Evolutionary conservation across 768 basidiomycete species (phyloP).

Genomic region (Boletus rufocinnamomeus): DNA sequence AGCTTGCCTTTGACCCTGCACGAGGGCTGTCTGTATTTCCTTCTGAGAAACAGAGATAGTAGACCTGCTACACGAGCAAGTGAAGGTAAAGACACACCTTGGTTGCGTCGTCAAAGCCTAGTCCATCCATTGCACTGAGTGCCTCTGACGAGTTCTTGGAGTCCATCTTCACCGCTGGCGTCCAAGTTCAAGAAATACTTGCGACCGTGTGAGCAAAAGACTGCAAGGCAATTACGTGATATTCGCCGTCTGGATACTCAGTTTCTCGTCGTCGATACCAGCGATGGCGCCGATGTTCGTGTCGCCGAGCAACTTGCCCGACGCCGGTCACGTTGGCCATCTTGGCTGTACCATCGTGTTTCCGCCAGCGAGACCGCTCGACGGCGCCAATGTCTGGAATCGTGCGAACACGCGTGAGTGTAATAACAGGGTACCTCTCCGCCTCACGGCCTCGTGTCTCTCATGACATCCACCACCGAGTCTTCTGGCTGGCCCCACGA

Average conservation of each 20-base stretch:
- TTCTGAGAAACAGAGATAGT: slow-evolving; percentile 49
- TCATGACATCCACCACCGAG: slow-evolving; percentile 50
- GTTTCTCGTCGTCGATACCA: slow-evolving; percentile 12
- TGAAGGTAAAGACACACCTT: slow-evolving; percentile 48
- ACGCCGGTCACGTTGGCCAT: slow-evolving; percentile 1
- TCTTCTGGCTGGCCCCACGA: slow-evolving; percentile 48
- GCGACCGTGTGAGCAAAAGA: slow-evolving; percentile 31
- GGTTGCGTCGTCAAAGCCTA: slow-evolving; percentile 70
- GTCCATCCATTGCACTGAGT: slow-evolving; percentile 40
- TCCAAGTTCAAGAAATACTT: not conserved
- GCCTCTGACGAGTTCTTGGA: slow-evolving; percentile 29
- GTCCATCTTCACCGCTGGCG: slow-evolving; percentile 16
- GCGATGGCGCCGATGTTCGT: slow-evolving; percentile 9
- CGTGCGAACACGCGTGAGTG: slow-evolving; percentile 31
- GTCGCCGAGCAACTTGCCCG: slow-evolving; percentile 4
- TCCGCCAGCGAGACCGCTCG: slow-evolving; percentile 8
- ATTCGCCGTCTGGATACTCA: not conserved
- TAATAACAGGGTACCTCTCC: slow-evolving; percentile 24
- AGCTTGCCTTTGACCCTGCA: slow-evolving; percentile 78
- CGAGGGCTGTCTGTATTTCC: slow-evolving; percentile 78
- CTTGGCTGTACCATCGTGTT: not conserved
- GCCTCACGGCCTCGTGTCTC: slow-evolving; percentile 40
- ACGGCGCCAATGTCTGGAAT: slow-evolving; percentile 22
- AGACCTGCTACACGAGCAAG: slow-evolving; percentile 7
- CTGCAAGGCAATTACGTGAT: slow-evolving; percentile 25